These are phyloP conservation scores for Trichophyton verrucosum DNA, from an alignment of 2,329 filamentous ascomycete genomes.

Conservation along the genomic window DNA sequence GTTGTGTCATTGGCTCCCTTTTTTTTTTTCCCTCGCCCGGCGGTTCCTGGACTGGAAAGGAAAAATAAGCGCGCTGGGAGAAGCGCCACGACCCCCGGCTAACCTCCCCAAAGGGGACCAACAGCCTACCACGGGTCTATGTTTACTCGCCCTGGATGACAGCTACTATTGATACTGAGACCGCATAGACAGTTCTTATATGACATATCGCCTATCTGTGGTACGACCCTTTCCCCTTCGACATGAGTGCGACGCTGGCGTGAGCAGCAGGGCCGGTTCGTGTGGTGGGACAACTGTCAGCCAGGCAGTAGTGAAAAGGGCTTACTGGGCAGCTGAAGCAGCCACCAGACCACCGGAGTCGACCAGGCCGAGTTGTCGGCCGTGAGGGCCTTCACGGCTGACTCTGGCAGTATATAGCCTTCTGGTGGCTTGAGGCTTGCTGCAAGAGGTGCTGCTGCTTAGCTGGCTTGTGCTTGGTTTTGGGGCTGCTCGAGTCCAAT, in stretches of 20 bases:
- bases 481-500: neutral
- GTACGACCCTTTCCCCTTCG: too few species aligned
- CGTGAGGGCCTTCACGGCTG: neutral
- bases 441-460: neutral
- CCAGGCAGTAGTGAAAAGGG: neutral
- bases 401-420: neutral
- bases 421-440: neutral
- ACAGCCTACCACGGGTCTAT: neutral
- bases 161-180: neutral
- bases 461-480: neutral
- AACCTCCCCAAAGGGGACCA: neutral
- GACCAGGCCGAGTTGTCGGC: neutral
- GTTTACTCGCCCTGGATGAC: too few species aligned
- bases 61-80: neutral
- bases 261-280: neutral
- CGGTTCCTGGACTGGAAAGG: neutral
- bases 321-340: neutral
- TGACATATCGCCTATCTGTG: neutral
- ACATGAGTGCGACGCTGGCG: neutral
- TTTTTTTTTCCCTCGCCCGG: neutral
- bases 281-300: neutral
- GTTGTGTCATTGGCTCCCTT: neutral
- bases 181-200: neutral
- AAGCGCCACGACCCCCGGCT: neutral
- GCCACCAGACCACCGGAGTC: neutral